Evolutionary conservation across 2,329 filamentous ascomycete genomes (phyloP).

Genomic region (Alternaria atra): DNA sequence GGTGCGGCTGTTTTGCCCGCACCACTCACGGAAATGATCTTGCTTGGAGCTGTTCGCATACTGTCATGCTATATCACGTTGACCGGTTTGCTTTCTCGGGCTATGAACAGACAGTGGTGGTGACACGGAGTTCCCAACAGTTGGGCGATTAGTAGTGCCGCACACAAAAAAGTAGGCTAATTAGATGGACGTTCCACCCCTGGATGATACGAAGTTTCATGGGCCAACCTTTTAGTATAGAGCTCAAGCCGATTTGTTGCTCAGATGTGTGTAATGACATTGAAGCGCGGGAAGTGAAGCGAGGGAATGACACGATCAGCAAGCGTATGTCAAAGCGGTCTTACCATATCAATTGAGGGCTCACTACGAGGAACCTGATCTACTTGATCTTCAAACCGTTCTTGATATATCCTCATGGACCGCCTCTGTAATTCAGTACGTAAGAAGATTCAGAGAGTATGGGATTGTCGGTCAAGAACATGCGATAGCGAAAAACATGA

Average conservation of each 20-base stretch:
- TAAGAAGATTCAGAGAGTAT: not conserved
- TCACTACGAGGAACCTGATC: not conserved
- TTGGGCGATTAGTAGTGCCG: not conserved
- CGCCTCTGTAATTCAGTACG: not conserved
- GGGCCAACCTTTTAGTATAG: not conserved
- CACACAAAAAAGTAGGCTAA: not conserved
- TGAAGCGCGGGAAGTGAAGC: not conserved
- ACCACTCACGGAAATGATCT: not conserved
- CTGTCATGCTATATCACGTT: slow-evolving; percentile 19
- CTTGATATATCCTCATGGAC: not conserved
- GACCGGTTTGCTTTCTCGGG: slow-evolving; percentile 3
- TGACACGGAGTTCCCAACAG: slow-evolving; percentile 5
- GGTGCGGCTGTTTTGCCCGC: slow-evolving; percentile 1
- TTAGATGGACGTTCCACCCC: not conserved
- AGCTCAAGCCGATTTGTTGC: not conserved
- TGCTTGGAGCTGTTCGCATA: slow-evolving; percentile 18
- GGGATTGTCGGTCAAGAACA: not conserved
- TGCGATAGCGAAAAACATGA: not conserved
- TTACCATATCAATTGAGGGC: not conserved
- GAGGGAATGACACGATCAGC: too few species aligned
- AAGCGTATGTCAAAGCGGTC: not conserved
- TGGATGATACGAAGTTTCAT: not conserved
- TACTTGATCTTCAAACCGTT: not conserved
- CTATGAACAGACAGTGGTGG: not conserved
- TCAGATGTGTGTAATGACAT: not conserved